Percentiles rank a stretch among this genome's conserved stretches.
phyloP scores from a whole-genome alignment of 106 monocot species.

The Triglochin maritima region DNA sequence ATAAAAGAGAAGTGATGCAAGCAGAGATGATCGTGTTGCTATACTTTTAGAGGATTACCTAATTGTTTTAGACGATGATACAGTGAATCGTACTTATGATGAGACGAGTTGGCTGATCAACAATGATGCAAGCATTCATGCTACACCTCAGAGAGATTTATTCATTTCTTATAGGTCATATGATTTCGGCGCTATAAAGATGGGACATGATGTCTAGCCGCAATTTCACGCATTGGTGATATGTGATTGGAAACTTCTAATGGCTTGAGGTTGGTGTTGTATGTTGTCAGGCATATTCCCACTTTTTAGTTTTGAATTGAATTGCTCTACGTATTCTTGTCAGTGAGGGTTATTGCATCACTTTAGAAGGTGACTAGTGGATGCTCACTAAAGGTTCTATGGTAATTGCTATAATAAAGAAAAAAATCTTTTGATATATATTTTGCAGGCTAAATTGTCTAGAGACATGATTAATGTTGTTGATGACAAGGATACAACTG shows the following conservation, averaged over 20 bases:
- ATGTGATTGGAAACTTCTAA: background rate
- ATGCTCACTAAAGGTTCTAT: constrained; percentile 6
- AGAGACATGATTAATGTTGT: too few relatives aligned
- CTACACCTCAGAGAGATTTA: background rate
- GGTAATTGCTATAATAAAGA: constrained; percentile 6
- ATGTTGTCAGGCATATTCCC: constrained; percentile 3
- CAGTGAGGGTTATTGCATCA: constrained; percentile 2
- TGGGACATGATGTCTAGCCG: background rate
- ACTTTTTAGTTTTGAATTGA: constrained; percentile 1
- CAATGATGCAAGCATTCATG: constrained; percentile 1
- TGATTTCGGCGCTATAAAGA: constrained; percentile 9
- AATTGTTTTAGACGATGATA: background rate
- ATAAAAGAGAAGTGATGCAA: background rate
- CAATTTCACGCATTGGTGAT: constrained; percentile 3
- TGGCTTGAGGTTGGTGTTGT: constrained; percentile 5
- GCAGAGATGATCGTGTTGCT: background rate
- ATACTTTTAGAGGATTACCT: background rate
- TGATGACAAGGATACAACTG: too few relatives aligned
- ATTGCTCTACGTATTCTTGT: constrained; percentile 7
- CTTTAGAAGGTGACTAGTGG: background rate
- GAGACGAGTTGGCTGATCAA: constrained; percentile 1
- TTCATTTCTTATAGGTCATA: constrained; percentile 6
- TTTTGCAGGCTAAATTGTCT: too few relatives aligned
- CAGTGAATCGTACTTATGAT: background rate
- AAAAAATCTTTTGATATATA: too few relatives aligned